Percentiles rank a stretch among this genome's conserved stretches.
Evolutionary conservation across 2,329 filamentous ascomycete genomes (phyloP).

Genomic region (Verticillium longisporum): DNA sequence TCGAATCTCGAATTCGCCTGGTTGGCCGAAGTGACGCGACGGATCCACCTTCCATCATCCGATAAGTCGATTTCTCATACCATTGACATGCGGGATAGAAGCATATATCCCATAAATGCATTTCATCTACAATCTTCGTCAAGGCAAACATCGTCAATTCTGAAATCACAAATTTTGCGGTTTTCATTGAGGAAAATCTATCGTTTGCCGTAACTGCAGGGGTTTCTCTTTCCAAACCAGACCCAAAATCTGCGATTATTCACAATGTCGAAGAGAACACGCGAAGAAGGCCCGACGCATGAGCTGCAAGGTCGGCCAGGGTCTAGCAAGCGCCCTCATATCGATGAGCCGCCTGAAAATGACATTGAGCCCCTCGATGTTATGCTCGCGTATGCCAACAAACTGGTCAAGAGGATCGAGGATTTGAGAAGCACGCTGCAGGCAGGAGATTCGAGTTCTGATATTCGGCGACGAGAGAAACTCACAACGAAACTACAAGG

Average conservation of each 20-base stretch:
- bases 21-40: not conserved
- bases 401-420: conserved; percentile 25
- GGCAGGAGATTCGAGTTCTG: not conserved
- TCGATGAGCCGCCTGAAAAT: not conserved
- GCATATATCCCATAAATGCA: not conserved
- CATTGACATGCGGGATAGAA: not conserved
- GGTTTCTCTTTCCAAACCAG: not conserved
- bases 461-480: not conserved
- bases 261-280: conserved; percentile 9
- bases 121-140: not conserved
- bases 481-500: not conserved
- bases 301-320: not conserved
- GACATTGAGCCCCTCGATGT: conserved; percentile 17
- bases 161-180: not conserved
- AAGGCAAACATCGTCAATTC: not conserved
- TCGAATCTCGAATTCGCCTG: not conserved
- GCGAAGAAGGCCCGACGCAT: not conserved
- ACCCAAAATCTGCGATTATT: not conserved
- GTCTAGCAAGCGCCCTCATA: conserved; percentile 4
- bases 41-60: not conserved
- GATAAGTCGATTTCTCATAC: not conserved
- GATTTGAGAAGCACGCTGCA: not conserved
- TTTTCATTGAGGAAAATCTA: not conserved
- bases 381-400: conserved; percentile 27
- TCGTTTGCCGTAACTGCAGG: too few species aligned